These are phyloP conservation scores for Colletotrichum limetticola DNA, from an alignment of 2,329 filamentous ascomycete species.

Conservation along the genomic window DNA sequence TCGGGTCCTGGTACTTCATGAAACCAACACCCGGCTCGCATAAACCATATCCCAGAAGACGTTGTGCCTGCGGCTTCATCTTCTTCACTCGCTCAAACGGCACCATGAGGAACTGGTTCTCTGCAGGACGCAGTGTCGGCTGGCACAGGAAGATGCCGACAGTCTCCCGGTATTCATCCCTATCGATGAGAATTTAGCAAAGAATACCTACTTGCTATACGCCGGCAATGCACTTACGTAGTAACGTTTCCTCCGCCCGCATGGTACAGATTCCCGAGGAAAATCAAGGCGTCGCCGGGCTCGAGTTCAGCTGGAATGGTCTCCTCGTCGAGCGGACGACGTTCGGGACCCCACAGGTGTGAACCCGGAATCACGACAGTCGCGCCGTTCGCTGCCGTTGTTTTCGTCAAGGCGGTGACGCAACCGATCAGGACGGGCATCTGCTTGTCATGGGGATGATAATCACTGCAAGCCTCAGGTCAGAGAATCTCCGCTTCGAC, in stretches of 20 bases:
- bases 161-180: slow-evolving; percentile 43
- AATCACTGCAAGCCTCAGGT: slow-evolving; percentile 22
- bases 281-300: slow-evolving; percentile 50
- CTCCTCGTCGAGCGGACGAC: slow-evolving; percentile 48
- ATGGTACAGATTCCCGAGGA: slow-evolving; percentile 52
- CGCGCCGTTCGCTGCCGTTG: slow-evolving; percentile 52
- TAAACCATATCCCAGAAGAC: slow-evolving; percentile 47
- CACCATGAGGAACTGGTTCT: slow-evolving; percentile 47
- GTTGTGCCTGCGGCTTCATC: slow-evolving; percentile 44
- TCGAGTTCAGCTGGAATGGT: slow-evolving; percentile 42
- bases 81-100: slow-evolving; percentile 43
- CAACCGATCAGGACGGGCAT: slow-evolving; percentile 51
- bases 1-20: slow-evolving; percentile 49
- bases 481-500: neutral
- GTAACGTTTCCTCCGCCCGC: slow-evolving; percentile 50
- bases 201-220: neutral
- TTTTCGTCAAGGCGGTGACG: slow-evolving; percentile 51
- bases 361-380: slow-evolving; percentile 53
- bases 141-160: slow-evolving; percentile 49
- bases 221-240: neutral
- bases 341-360: slow-evolving; percentile 52
- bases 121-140: slow-evolving; percentile 45
- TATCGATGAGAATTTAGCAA: slow-evolving; percentile 4
- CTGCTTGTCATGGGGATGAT: slow-evolving; percentile 44
- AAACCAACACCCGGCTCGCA: slow-evolving; percentile 47